These are phyloP conservation scores for Aspergillus pseudonomiae DNA, from an alignment of 2,329 filamentous ascomycete genomes.

Conservation along the genomic window DNA sequence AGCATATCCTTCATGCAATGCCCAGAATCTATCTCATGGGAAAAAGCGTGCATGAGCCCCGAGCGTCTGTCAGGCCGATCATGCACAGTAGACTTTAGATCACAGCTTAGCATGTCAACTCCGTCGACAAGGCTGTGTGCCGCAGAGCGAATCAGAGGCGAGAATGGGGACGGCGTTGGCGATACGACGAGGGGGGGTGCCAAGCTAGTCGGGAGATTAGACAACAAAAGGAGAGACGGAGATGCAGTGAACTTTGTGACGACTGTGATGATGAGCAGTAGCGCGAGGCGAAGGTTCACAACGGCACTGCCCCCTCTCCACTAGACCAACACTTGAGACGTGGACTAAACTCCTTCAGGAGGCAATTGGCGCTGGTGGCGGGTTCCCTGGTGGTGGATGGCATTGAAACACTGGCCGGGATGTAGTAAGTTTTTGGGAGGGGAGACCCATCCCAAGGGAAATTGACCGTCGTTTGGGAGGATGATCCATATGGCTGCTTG, in stretches of 20 bases:
- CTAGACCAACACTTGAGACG: background rate
- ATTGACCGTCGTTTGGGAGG: constrained; percentile 3
- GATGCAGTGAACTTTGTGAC: constrained; percentile 9
- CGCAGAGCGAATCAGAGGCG: constrained; percentile 17
- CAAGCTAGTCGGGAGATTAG: constrained; percentile 2
- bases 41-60: constrained; percentile 15
- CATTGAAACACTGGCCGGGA: constrained; percentile 31
- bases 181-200: background rate
- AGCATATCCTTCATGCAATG: background rate
- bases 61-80: constrained; percentile 20
- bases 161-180: background rate
- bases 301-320: constrained; percentile 6
- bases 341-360: background rate
- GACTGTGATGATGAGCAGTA: constrained; percentile 13
- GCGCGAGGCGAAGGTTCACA: background rate
- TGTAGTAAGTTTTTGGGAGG: constrained; percentile 9
- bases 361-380: constrained; percentile 15
- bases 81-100: constrained; percentile 28
- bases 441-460: background rate
- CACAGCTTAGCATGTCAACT: constrained; percentile 21
- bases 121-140: constrained; percentile 6
- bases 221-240: background rate
- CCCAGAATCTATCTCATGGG: background rate
- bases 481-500: background rate
- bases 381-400: constrained; percentile 5